phyloP scores from a whole-genome alignment of 75 land plant genomes.

The Pinus albicaulis region DNA sequence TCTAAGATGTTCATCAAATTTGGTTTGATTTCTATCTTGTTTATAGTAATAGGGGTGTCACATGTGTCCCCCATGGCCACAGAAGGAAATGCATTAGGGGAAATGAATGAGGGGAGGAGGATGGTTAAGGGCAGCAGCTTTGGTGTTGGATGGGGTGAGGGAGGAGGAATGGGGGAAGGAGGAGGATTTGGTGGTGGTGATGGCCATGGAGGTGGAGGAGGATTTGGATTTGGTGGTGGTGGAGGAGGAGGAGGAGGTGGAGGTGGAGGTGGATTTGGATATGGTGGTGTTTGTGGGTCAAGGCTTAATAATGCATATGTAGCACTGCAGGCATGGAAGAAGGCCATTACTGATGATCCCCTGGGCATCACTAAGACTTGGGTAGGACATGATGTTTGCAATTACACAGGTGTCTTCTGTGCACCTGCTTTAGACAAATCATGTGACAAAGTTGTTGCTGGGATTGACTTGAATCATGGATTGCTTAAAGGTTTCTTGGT shows the following conservation, averaged over 20 bases:
- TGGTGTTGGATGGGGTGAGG: background rate
- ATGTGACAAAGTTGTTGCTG: conserved; percentile 49
- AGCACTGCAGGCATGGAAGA: conserved; percentile 46
- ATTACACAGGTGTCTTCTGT: conserved; percentile 83
- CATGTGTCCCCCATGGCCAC: background rate
- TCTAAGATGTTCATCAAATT: background rate
- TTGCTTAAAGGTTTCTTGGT: conserved; percentile 59
- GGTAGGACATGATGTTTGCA: conserved; percentile 78
- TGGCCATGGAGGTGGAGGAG: background rate
- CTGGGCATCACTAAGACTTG: conserved; percentile 42
- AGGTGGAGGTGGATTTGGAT: background rate
- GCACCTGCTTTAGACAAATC: conserved; percentile 26
- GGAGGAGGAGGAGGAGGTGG: conserved; percentile 21
- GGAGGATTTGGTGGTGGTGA: background rate
- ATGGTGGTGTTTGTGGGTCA: background rate
- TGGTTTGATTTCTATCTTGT: background rate
- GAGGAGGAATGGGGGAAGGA: background rate
- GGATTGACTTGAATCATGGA: conserved; percentile 74
- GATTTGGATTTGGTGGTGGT: conserved; percentile 7
- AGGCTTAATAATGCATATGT: conserved; percentile 33
- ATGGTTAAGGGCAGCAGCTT: too few relatives aligned
- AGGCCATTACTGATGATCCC: conserved; percentile 72
- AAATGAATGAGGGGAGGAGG: background rate
- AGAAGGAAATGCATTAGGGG: background rate
- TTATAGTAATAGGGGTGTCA: background rate